Base-by-base conservation (phyloP, 805 yeast genomes). In the Zygotorulaspora florentina region DNA sequence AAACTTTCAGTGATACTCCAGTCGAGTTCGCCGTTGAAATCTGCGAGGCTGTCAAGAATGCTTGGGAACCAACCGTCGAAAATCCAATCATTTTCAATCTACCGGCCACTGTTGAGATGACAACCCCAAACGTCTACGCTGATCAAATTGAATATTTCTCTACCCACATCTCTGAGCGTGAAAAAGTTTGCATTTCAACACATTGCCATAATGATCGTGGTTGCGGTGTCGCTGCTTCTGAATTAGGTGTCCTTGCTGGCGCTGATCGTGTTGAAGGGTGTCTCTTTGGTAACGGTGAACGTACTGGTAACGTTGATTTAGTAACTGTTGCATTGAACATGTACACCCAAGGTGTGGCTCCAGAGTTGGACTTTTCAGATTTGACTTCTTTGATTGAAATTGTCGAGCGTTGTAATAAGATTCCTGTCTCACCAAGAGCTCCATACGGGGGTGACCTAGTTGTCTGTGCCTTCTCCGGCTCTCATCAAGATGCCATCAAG, bases 241-340 rank as follows among this genome's bases (percentile, higher is more conserved):
- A 84, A 65, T 71, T 84, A 50, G 90, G 88, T 57, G 56, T 81
- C 27, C 68, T 84, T 58, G 91, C 89, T n/a, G 91, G 91, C 60
- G 91, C 86, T 49, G 90, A 84, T 67, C 76, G 91, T 71, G 86
- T 84, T 42, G 91, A 84, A 68, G 91, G 91, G 46, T 84, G 90
- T 72, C 71, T 84, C 35, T 84, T 84, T 53, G 90, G 90, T 59
- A 84, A 83, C 65, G 91, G 91, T 69, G 91, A 84, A 73, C 75
- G 91, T 70, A 84, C 91, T 25, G 91, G 91, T 70, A 84, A 84
- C 64, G 90, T 84, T 55, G 91, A 84, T 65, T 71, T 84, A 52
- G 80, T 81, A 42, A 84, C 89, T 18, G 78, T 84, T 50, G 91
- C 87, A 2, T 70, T 84, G 57, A 84, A 84, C 72, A 67, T 84